phyloP scores from a whole-genome alignment of 805 yeast genomes.

The Candida ovalis region DNA sequence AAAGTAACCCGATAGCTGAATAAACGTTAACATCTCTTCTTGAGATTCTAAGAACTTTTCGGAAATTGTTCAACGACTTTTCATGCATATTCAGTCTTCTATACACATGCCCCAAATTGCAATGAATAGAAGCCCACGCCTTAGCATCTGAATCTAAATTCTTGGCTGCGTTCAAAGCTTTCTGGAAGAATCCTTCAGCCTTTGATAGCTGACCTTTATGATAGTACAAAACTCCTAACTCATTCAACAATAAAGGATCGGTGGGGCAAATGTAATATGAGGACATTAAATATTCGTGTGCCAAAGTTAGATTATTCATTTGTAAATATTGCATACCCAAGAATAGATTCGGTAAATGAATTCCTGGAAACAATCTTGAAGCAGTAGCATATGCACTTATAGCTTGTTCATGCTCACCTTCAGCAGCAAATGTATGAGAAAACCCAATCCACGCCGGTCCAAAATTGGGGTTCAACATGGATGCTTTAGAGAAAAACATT shows the following conservation, averaged over 20 bases:
- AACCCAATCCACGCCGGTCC: constrained; percentile 98
- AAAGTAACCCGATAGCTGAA: constrained; percentile 80
- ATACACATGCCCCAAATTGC: constrained; percentile 86
- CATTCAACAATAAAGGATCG: constrained; percentile 88
- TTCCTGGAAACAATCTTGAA: constrained; percentile 83
- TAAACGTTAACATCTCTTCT: constrained; percentile 67
- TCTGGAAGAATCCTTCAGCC: constrained; percentile 68
- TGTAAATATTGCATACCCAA: constrained; percentile 95
- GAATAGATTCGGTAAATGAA: constrained; percentile 84
- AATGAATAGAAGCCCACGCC: constrained; percentile 81
- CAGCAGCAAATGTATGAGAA: constrained; percentile 96
- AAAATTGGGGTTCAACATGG: constrained; percentile 81
- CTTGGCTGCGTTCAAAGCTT: constrained; percentile 68
- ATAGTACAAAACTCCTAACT: constrained; percentile 87
- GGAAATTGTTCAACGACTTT: constrained; percentile 71
- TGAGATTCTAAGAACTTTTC: constrained; percentile 65
- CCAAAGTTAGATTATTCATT: constrained; percentile 74
- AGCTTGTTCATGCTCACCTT: constrained; percentile 99
- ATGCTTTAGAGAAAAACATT: constrained; percentile 82
- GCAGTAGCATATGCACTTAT: constrained; percentile 96
- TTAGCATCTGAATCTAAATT: constrained; percentile 71
- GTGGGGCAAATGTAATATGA: constrained; percentile 74
- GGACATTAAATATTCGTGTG: constrained; percentile 79
- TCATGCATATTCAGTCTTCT: constrained; percentile 58
- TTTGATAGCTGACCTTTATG: constrained; percentile 62